phyloP scores from a whole-genome alignment of 441 rosid species.

The Populus hybrid region DNA sequence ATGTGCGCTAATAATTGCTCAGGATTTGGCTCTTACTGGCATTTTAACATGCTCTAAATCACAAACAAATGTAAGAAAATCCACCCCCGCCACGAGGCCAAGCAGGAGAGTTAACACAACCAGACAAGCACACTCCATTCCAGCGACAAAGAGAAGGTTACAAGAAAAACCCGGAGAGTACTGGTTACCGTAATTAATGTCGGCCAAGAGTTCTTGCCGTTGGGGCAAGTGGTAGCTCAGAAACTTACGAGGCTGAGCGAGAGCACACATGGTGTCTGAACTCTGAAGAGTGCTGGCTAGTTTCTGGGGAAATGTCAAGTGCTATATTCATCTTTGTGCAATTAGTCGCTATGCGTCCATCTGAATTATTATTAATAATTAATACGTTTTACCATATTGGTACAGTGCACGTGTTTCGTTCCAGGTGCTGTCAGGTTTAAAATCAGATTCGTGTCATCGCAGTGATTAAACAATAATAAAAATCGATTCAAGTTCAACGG shows the following conservation, averaged over 20 bases:
- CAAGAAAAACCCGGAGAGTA: not conserved
- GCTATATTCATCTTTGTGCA: not conserved
- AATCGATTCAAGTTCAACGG: not conserved
- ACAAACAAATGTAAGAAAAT: not conserved
- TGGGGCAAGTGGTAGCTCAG: not conserved
- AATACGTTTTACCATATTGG: not conserved
- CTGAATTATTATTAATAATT: not conserved
- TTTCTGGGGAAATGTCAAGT: not conserved
- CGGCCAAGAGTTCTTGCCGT: not conserved
- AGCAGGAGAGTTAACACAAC: not conserved
- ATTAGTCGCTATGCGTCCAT: not conserved
- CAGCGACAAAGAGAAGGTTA: not conserved
- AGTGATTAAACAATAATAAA: not conserved
- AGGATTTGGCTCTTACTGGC: not conserved
- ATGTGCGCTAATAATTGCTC: constrained; percentile 2
- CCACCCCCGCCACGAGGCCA: not conserved
- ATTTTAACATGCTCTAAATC: not conserved
- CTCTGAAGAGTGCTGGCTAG: not conserved
- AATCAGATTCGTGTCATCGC: not conserved
- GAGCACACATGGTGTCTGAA: not conserved
- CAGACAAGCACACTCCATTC: not conserved
- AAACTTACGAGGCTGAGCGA: not conserved
- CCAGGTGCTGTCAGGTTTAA: not conserved
- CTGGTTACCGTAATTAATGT: not conserved
- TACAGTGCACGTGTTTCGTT: not conserved